Conservation (phyloP, 1,284 basidiomycete species). For the Moesziomyces sp. region DNA sequence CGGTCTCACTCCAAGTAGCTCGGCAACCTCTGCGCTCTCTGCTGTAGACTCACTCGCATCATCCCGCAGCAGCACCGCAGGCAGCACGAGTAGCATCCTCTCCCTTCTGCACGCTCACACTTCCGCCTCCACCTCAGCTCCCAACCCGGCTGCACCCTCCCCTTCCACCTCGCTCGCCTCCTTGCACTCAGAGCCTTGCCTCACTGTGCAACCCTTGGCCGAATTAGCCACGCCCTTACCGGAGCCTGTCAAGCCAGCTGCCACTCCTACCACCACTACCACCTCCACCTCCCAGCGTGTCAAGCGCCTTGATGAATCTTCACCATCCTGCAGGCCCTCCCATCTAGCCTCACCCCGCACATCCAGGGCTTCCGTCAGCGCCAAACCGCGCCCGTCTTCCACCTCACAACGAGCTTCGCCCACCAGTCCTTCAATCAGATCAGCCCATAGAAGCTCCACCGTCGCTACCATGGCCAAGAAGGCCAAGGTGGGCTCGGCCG, state of each 20-base stretch:
- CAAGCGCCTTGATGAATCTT: neutral
- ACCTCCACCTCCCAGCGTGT: conserved; percentile 17
- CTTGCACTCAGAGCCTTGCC: conserved; percentile 11
- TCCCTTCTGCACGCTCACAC: conserved; percentile 37
- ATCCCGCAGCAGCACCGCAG: conserved; percentile 3
- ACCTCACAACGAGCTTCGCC: conserved; percentile 20
- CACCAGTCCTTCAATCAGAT: conserved; percentile 3
- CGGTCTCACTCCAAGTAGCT: conserved; percentile 8
- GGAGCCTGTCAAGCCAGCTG: conserved; percentile 15
- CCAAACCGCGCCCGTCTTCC: conserved; percentile 11
- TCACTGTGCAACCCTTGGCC: conserved; percentile 14
- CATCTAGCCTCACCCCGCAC: conserved; percentile 24
- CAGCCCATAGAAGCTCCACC: conserved; percentile 16
- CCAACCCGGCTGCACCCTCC: conserved; percentile 12
- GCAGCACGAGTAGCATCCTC: conserved; percentile 27
- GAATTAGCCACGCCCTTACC: neutral
- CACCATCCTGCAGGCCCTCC: conserved; percentile 10
- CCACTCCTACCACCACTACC: conserved; percentile 1
- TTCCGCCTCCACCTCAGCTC: conserved; percentile 17
- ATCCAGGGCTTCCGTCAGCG: conserved; percentile 20
- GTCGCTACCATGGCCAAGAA: conserved; percentile 38
- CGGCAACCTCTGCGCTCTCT: conserved; percentile 15
- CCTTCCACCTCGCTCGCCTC: conserved; percentile 16
- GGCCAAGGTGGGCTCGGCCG: conserved; percentile 38
- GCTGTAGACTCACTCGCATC: conserved; percentile 18